Base-by-base conservation (phyloP, 2,329 filamentous ascomycete species). In the Lasiodiplodia hormozganensis region DNA sequence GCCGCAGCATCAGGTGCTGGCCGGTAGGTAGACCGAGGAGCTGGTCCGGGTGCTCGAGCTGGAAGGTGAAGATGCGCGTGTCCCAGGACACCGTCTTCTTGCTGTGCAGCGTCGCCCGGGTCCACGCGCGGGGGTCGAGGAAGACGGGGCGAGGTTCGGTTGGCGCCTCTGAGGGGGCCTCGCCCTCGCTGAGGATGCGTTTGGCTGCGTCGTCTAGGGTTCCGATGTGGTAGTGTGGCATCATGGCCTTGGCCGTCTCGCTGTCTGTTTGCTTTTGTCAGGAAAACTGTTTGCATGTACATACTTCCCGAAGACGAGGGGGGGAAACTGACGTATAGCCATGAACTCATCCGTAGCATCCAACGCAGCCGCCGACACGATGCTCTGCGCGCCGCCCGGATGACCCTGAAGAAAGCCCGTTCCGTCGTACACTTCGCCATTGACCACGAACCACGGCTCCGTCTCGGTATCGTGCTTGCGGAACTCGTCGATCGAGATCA, bases 191-290 rank as follows among this genome's bases (percentile, higher is more conserved):
- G 2, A 96, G 84, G 0, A 83, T 76, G 49, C 84, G 82, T 6
- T 84, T 83, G 1, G 89, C 87, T 23, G 83, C 82, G 71, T 88
- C 82, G 72, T 92, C 88, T 14, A 97, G 85, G 0, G 88, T 89
- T 62, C 94, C 94, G 71, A 97, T 89, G 78, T 97, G 94, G 76
- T 97, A 96, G 54, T 86, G 80, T 12, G 87, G 86, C 90, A 97
- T 94, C 93, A 97, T 97, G 21, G 85, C 86, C 81, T 96, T 97
- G 40, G 94, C 94, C 18, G 92, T 97, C 81, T 97, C 94, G 77
- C 91, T 94, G 78, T 97, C 93, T 95, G 75, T 68, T 57, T 34
- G 31, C 31, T 67, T 47, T 62, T 70, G 69, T 80, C 72, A 81
- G 76, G 76, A 51, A 62, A 68, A 16, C n/a, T 38, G 38, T 56